Percentiles rank a stretch among this genome's conserved stretches.
These are phyloP conservation scores for Barnettozyma californica DNA, from an alignment of 805 yeast species.

Conservation along the genomic window DNA sequence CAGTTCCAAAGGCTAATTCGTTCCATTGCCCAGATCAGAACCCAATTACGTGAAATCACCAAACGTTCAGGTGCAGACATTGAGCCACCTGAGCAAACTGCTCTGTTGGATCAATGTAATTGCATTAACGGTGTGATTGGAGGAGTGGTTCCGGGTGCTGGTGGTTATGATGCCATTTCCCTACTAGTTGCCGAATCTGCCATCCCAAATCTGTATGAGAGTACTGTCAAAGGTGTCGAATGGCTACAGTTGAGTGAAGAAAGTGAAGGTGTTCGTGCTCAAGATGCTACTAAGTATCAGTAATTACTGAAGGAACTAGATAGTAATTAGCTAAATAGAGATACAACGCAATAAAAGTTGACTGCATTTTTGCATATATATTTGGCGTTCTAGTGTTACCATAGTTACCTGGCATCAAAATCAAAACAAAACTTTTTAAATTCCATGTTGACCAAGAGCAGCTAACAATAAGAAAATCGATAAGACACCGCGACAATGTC, in stretches of 20 bases:
- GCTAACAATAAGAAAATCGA: not conserved
- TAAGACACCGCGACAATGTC: not conserved
- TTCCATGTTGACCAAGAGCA: too few relatives aligned
- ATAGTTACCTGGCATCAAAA: not conserved
- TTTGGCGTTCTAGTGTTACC: not conserved
- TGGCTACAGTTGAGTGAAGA: constrained; percentile 71
- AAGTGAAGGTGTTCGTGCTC: constrained; percentile 50
- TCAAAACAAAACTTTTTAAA: not conserved
- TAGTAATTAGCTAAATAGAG: not conserved
- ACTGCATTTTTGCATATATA: too few relatives aligned
- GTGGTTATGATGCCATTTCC: constrained; percentile 92
- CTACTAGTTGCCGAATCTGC: constrained; percentile 51
- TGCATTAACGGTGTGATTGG: constrained; percentile 72
- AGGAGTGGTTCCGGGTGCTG: constrained; percentile 99
- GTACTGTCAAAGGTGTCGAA: constrained; percentile 40
- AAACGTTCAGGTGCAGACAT: constrained; percentile 71
- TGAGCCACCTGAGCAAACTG: constrained; percentile 78
- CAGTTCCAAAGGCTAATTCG: constrained; percentile 32
- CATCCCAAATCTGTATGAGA: constrained; percentile 29
- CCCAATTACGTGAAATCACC: constrained; percentile 56
- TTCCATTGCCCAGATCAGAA: constrained; percentile 49
- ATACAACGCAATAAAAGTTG: too few relatives aligned
- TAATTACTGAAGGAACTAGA: too few relatives aligned
- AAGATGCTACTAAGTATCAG: constrained; percentile 29
- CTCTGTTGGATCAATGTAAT: constrained; percentile 53